A percentile compares a stretch with the other conserved stretches of the same genome.
These are phyloP conservation scores for Camellia sinensis DNA, from an alignment of 148 eudicot genomes.

Conservation along the genomic window DNA sequence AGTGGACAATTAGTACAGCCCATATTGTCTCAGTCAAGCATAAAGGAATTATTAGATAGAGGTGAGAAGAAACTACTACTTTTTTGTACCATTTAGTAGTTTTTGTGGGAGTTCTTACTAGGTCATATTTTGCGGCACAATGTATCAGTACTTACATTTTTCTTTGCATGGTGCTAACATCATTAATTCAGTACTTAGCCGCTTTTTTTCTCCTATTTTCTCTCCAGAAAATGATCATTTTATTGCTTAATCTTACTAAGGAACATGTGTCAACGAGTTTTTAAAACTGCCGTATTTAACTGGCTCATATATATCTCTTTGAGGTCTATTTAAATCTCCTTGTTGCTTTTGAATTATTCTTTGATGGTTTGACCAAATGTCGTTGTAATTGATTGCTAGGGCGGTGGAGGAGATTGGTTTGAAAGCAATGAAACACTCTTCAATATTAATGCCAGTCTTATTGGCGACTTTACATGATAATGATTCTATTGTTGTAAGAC, in stretches of 20 bases:
- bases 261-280: background rate
- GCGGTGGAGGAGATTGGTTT: conserved; percentile 66
- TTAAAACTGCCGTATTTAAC: background rate
- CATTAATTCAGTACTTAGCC: too few relatives aligned
- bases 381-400: conserved; percentile 37
- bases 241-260: background rate
- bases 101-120: background rate
- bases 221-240: background rate
- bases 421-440: conserved; percentile 55
- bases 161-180: background rate
- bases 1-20: background rate
- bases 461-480: conserved; percentile 53
- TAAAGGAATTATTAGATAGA: too few relatives aligned
- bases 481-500: conserved; percentile 51
- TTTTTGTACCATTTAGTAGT: background rate
- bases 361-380: background rate
- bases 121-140: background rate
- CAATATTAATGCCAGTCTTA: conserved; percentile 52
- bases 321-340: background rate
- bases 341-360: background rate
- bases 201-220: background rate
- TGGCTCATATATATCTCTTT: background rate
- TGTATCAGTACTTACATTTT: background rate
- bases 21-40: background rate
- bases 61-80: background rate